Percentiles rank a stretch among this genome's conserved stretches.
Conservation (phyloP, 768 basidiomycete genomes). For the Holtermanniella nyarrowii region DNA sequence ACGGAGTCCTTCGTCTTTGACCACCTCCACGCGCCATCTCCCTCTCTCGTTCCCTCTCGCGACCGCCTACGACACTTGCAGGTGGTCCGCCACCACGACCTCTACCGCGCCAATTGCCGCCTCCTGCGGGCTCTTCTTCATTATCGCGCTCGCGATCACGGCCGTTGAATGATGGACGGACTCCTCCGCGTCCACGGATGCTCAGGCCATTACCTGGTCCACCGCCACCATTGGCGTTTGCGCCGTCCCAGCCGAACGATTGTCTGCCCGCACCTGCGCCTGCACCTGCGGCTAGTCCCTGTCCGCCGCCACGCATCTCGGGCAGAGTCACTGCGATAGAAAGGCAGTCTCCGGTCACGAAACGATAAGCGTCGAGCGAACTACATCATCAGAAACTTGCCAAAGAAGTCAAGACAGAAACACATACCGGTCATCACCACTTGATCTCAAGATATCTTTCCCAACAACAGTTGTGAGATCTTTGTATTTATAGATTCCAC, state of each 20-base stretch:
- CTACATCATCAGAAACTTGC: neutral
- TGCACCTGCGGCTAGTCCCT: neutral
- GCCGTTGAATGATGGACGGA: conserved; percentile 11
- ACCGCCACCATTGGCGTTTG: neutral
- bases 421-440: no score
- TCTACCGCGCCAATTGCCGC: conserved; percentile 13
- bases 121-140: conserved; percentile 6
- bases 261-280: neutral
- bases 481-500: conserved; percentile 23
- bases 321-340: conserved; percentile 23
- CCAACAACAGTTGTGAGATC: conserved; percentile 29
- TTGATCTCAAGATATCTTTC: conserved; percentile 24
- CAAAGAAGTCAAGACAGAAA: neutral
- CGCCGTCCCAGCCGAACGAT: neutral
- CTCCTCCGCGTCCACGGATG: neutral
- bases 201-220: conserved; percentile 3
- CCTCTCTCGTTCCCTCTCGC: neutral
- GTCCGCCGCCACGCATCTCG: conserved; percentile 7
- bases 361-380: conserved; percentile 25
- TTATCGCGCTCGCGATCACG: conserved; percentile 10
- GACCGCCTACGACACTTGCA: neutral
- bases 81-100: neutral
- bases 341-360: conserved; percentile 30
- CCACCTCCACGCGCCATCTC: neutral
- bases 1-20: neutral